phyloP scores from a whole-genome alignment of 768 basidiomycete genomes.

The Mycena vitilis region DNA sequence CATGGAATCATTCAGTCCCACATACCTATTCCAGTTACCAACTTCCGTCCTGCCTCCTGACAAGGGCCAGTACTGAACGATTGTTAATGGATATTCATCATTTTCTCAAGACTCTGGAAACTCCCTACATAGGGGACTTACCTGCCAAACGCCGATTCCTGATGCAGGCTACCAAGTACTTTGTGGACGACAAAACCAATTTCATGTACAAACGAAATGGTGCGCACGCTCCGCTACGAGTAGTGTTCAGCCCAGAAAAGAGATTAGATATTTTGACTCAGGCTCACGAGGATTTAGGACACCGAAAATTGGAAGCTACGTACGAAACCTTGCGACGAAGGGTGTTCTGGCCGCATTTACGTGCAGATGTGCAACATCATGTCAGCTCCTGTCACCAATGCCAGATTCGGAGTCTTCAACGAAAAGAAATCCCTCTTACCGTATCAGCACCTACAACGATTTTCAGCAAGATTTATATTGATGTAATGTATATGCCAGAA shows the following conservation, averaged over 20 bases:
- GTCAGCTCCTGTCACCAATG: constrained; percentile 44
- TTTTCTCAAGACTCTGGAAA: constrained; percentile 7
- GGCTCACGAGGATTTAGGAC: constrained; percentile 9
- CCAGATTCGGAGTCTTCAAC: constrained; percentile 33
- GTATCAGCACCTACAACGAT: background rate
- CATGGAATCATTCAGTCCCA: background rate
- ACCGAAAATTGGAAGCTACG: background rate
- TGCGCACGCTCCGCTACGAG: background rate
- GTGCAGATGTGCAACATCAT: constrained; percentile 39
- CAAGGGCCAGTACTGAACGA: constrained; percentile 4
- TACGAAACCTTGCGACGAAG: background rate
- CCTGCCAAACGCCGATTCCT: background rate
- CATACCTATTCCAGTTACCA: background rate
- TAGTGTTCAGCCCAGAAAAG: constrained; percentile 3
- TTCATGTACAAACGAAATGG: constrained; percentile 6
- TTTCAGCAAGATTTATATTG: background rate
- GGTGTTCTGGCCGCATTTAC: constrained; percentile 13
- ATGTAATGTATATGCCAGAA: background rate
- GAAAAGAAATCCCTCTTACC: constrained; percentile 34
- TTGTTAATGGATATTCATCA: constrained; percentile 4
- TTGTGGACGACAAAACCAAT: background rate
- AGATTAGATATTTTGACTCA: constrained; percentile 4
- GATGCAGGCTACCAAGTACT: constrained; percentile 1
- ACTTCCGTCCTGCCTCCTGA: background rate
- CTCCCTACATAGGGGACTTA: background rate